Conservation (phyloP, 1,139 yeast genomes). For the Arxiozyma heterogenica region DNA sequence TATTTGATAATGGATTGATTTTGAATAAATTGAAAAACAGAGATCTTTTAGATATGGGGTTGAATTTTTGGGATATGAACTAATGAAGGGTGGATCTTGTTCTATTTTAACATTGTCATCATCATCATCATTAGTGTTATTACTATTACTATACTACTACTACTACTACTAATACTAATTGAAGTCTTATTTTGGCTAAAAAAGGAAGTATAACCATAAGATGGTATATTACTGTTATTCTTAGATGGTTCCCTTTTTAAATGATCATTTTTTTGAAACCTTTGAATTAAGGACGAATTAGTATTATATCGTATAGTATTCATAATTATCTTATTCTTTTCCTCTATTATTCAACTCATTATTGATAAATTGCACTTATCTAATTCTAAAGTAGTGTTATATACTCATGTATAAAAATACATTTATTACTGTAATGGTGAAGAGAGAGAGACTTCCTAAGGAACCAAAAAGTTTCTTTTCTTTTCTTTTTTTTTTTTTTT, state of each 20-base stretch:
- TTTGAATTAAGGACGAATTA: conserved; percentile 23
- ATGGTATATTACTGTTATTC: background rate
- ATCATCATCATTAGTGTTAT: background rate
- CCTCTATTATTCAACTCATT: background rate
- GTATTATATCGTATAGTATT: conserved; percentile 24
- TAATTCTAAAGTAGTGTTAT: too few species aligned
- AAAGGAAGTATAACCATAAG: background rate
- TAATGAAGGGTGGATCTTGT: conserved; percentile 15
- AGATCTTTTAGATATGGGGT: conserved; percentile 20
- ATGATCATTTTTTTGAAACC: conserved; percentile 17
- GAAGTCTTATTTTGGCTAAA: background rate
- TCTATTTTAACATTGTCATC: background rate
- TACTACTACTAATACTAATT: too few species aligned
- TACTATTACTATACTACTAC: background rate
- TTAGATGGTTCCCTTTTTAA: background rate
- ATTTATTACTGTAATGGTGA: too few species aligned
- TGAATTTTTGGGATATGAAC: conserved; percentile 16
- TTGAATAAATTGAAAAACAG: conserved; percentile 22
- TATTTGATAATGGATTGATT: conserved; percentile 12
- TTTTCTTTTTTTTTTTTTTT: too few species aligned
- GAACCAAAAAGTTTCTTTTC: too few species aligned
- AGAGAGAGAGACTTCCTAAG: too few species aligned
- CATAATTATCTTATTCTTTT: conserved; percentile 10
- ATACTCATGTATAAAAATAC: too few species aligned
- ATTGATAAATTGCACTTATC: background rate